phyloP scores from a whole-genome alignment of 352 stramenopile genomes.

The Peronospora destructor region DNA sequence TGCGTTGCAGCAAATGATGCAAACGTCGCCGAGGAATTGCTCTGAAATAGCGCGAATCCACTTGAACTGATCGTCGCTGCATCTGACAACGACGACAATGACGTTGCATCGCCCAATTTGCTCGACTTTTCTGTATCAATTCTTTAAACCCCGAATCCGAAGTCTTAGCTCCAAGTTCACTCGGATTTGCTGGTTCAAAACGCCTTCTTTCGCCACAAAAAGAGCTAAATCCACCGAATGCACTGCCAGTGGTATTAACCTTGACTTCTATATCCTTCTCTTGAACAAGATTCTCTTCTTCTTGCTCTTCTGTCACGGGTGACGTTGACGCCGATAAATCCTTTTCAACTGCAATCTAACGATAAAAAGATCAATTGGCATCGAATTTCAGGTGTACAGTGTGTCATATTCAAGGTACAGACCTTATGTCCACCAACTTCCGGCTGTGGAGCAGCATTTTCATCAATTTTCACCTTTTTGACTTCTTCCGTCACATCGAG shows the following conservation, averaged over 20 bases:
- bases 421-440: conserved; percentile 26
- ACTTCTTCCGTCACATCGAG: conserved; percentile 47
- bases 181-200: conserved; percentile 25
- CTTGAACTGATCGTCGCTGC: conserved; percentile 16
- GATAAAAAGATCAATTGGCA: background rate
- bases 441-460: conserved; percentile 20
- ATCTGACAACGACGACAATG: conserved; percentile 9
- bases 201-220: conserved; percentile 39
- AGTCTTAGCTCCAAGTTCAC: conserved; percentile 23
- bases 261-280: conserved; percentile 2
- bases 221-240: conserved; percentile 43
- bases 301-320: conserved; percentile 9
- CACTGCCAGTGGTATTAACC: conserved; percentile 31
- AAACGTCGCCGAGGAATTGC: conserved; percentile 37
- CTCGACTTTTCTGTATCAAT: conserved; percentile 12
- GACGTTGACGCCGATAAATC: conserved; percentile 7
- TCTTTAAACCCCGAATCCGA: background rate
- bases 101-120: conserved; percentile 20
- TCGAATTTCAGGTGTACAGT: background rate
- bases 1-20: conserved; percentile 46
- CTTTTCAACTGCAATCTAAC: conserved; percentile 8
- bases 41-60: conserved; percentile 58
- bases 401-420: background rate
- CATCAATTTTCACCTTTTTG: conserved; percentile 39
- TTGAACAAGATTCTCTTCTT: background rate